These are phyloP conservation scores for Nannochloropsis gaditana DNA, from an alignment of 108 stramenopile genomes.

Conservation along the genomic window DNA sequence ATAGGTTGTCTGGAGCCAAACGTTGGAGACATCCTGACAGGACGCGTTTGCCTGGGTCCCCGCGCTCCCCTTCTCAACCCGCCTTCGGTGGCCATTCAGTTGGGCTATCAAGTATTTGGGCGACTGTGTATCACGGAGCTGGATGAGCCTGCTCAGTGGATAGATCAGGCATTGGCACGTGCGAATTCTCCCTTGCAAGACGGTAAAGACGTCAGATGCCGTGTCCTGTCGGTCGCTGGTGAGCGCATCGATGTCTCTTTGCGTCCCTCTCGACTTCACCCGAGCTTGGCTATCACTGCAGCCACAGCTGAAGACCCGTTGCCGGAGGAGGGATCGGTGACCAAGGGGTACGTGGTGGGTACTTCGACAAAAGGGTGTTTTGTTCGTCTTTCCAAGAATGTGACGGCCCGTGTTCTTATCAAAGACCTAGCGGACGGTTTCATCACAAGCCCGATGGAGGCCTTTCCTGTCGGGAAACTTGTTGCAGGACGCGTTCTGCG, in stretches of 20 bases:
- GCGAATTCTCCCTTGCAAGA: constrained; percentile 21
- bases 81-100: constrained; percentile 21
- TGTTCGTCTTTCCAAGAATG: constrained; percentile 65
- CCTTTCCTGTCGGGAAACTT: constrained; percentile 78
- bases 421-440: constrained; percentile 82
- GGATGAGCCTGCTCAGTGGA: constrained; percentile 33
- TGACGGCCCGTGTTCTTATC: constrained; percentile 73
- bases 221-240: constrained; percentile 28
- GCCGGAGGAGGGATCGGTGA: constrained; percentile 58
- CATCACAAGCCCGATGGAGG: constrained; percentile 63
- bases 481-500: constrained; percentile 76
- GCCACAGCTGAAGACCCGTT: constrained; percentile 54
- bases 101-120: constrained; percentile 18
- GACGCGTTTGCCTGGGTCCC: constrained; percentile 10
- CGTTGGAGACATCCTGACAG: background rate
- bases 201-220: constrained; percentile 39
- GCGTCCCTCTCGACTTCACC: constrained; percentile 19
- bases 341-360: constrained; percentile 71
- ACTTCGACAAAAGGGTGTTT: constrained; percentile 88
- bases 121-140: constrained; percentile 49
- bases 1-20: background rate
- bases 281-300: background rate
- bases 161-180: constrained; percentile 23
- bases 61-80: background rate
- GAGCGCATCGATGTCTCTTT: constrained; percentile 21